Percentiles rank a stretch among this genome's conserved stretches.
Conservation (phyloP, 164 flowering plant species). For the Chloranthus sessilifolius region DNA sequence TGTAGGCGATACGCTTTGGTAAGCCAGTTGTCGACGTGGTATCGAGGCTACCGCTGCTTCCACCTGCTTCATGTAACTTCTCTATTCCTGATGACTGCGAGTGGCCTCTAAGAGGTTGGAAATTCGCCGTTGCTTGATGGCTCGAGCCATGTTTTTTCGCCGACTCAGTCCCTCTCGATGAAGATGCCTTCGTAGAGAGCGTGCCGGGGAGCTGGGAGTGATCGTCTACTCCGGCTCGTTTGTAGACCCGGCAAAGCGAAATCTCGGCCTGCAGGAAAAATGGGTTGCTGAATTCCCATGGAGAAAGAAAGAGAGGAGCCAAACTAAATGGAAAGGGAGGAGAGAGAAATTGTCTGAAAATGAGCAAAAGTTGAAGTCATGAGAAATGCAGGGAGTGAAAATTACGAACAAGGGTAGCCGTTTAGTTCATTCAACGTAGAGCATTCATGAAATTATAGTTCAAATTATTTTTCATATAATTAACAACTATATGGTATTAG, state of each 20-base stretch:
- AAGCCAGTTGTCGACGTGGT: constrained; percentile 39
- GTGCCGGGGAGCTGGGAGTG: constrained; percentile 62
- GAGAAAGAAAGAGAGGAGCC: not conserved
- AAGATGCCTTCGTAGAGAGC: constrained; percentile 37
- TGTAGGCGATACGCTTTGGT: constrained; percentile 21
- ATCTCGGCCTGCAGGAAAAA: constrained; percentile 62
- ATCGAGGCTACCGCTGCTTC: constrained; percentile 39
- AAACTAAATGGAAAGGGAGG: not conserved
- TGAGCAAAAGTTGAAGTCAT: not conserved
- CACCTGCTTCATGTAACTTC: constrained; percentile 23
- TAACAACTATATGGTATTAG: no score
- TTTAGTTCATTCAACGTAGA: constrained; percentile 2
- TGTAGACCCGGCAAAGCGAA: constrained; percentile 89
- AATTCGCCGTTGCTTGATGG: constrained; percentile 6
- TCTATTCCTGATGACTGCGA: constrained; percentile 12
- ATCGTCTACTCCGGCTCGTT: constrained; percentile 86
- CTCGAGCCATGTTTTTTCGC: constrained; percentile 10
- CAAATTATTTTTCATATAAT: no score
- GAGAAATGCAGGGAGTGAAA: not conserved
- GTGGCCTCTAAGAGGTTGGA: constrained; percentile 19
- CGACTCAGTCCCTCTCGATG: constrained; percentile 22
- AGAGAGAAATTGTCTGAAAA: not conserved
- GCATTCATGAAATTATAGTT: no score
- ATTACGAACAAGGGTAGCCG: not conserved
- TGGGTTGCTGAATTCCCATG: not conserved